phyloP scores from a whole-genome alignment of 1,284 basidiomycete genomes.

The Cutaneotrichosporon cavernicola region DNA sequence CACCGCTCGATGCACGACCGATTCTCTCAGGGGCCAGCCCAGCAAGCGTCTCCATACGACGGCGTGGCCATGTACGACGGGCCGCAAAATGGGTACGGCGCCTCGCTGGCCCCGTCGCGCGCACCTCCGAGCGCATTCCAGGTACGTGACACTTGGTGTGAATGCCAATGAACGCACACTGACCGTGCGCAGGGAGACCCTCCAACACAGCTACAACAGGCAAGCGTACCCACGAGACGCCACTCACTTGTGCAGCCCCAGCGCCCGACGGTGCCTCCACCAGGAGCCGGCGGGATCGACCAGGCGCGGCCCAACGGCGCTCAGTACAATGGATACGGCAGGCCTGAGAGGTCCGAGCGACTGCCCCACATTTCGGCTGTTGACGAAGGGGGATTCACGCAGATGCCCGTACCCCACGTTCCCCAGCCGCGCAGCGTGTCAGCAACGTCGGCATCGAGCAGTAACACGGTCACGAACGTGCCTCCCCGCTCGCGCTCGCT shows the following conservation, averaged over 20 bases:
- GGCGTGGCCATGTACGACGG: constrained; percentile 11
- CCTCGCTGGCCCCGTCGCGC: constrained; percentile 2
- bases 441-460: constrained; percentile 13
- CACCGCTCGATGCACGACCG: constrained; percentile 11
- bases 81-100: constrained; percentile 4
- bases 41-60: constrained; percentile 14
- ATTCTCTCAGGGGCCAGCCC: neutral
- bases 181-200: constrained; percentile 10
- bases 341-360: constrained; percentile 2
- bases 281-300: neutral
- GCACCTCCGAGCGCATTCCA: constrained; percentile 7
- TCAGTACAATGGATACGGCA: constrained; percentile 5
- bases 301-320: constrained; percentile 1
- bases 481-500: constrained; percentile 22
- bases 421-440: constrained; percentile 19
- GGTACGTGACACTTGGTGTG: neutral
- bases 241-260: constrained; percentile 14
- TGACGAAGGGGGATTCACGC: neutral
- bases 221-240: constrained; percentile 9
- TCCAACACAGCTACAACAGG: constrained; percentile 14
- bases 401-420: constrained; percentile 14
- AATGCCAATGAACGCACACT: constrained; percentile 4
- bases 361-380: neutral
- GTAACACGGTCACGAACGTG: constrained; percentile 10
- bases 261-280: constrained; percentile 8